A percentile compares a stretch with the other conserved stretches of the same genome.
phyloP scores from a whole-genome alignment of 2,329 filamentous ascomycete genomes.

The Fusarium redolens region DNA sequence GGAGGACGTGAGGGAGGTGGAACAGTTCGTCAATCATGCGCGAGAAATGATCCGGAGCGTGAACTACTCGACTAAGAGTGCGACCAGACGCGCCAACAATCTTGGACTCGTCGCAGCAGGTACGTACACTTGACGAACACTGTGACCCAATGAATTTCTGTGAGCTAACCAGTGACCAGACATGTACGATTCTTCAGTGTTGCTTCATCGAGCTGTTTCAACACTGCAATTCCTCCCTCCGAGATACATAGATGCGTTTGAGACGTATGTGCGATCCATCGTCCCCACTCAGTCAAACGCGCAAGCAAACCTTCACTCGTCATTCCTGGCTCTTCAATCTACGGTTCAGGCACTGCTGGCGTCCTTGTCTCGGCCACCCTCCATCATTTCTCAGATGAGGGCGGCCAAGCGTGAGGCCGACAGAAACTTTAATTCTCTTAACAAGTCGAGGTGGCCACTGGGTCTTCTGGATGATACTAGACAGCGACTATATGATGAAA shows the following conservation, averaged over 20 bases:
- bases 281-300: conserved; percentile 78
- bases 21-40: conserved; percentile 91
- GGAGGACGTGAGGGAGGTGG: conserved; percentile 85
- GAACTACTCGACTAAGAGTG: conserved; percentile 83
- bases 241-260: conserved; percentile 75
- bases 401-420: conserved; percentile 80
- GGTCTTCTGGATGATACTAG: conserved; percentile 88
- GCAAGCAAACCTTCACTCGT: conserved; percentile 77
- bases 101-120: conserved; percentile 73
- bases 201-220: conserved; percentile 64
- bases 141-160: conserved; percentile 22
- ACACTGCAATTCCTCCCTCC: conserved; percentile 74
- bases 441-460: conserved; percentile 82
- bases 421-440: conserved; percentile 79
- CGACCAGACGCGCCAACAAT: conserved; percentile 82
- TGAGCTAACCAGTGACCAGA: conserved; percentile 60
- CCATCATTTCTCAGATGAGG: conserved; percentile 81
- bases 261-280: conserved; percentile 75
- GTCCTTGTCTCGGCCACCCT: conserved; percentile 81
- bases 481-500: conserved; percentile 83
- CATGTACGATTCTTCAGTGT: conserved; percentile 72
- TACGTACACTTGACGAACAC: conserved; percentile 50
- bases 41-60: conserved; percentile 89
- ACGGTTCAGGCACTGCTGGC: conserved; percentile 85
- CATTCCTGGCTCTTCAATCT: conserved; percentile 82